Conservation (phyloP, 1,284 basidiomycete species). For the Anthracocystis walkeri region DNA sequence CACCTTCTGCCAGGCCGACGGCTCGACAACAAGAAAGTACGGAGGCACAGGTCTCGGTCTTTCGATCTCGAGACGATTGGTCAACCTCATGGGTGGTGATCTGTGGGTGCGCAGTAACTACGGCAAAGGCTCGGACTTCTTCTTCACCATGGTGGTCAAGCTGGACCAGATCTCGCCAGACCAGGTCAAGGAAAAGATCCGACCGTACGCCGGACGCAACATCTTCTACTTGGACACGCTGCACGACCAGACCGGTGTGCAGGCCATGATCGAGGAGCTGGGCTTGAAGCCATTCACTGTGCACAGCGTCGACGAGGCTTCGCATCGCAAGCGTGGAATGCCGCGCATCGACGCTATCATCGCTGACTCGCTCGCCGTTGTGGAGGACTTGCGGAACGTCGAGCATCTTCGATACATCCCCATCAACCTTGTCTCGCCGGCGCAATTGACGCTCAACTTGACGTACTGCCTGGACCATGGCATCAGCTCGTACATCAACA, state of each 20-base stretch:
- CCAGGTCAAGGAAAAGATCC: constrained; percentile 66
- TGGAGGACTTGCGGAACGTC: constrained; percentile 88
- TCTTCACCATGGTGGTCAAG: constrained; percentile 82
- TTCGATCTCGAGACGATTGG: constrained; percentile 79
- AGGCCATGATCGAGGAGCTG: constrained; percentile 81
- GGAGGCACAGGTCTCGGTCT: constrained; percentile 97
- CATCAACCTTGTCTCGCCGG: constrained; percentile 84
- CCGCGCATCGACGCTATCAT: constrained; percentile 96
- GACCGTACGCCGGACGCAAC: constrained; percentile 64
- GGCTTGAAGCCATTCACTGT: constrained; percentile 85
- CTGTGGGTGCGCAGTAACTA: constrained; percentile 96
- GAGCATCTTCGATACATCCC: constrained; percentile 97
- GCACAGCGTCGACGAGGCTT: constrained; percentile 81
- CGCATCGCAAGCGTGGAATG: constrained; percentile 79
- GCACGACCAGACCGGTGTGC: constrained; percentile 81
- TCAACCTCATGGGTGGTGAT: constrained; percentile 96
- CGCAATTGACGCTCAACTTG: constrained; percentile 68
- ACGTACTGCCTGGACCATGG: constrained; percentile 84
- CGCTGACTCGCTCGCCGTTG: constrained; percentile 85
- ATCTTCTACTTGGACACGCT: constrained; percentile 92
- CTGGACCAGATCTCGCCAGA: constrained; percentile 61
- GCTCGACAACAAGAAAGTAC: constrained; percentile 78
- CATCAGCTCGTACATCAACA: constrained; percentile 89
- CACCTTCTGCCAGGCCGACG: constrained; percentile 98
- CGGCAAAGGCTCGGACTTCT: constrained; percentile 92